Percentiles rank a stretch among this genome's conserved stretches.
Conservation (phyloP, 1,284 basidiomycete species). For the Cryptococcus amylolentus region DNA sequence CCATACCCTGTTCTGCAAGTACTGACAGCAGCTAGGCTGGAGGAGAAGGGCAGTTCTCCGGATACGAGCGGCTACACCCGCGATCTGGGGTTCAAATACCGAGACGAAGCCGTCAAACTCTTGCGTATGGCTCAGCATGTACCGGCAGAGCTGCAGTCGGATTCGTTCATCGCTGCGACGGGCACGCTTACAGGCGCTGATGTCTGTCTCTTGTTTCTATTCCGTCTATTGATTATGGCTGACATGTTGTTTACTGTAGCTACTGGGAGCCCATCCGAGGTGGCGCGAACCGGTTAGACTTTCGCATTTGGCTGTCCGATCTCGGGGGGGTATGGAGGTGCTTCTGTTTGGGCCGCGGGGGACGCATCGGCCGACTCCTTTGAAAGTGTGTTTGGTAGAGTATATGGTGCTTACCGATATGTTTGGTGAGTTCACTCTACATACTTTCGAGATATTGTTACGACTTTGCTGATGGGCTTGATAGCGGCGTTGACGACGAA, state of each 20-base stretch:
- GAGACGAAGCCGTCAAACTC: slow-evolving; percentile 22
- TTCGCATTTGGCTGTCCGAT: slow-evolving; percentile 21
- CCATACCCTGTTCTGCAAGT: not conserved
- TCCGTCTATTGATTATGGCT: not conserved
- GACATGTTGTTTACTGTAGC: slow-evolving; percentile 9
- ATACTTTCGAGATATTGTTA: not conserved
- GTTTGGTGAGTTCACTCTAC: slow-evolving; percentile 18
- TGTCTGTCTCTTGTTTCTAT: slow-evolving; percentile 16
- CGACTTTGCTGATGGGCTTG: not conserved
- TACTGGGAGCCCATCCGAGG: slow-evolving; percentile 27
- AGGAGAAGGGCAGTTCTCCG: slow-evolving; percentile 8
- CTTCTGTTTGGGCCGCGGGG: slow-evolving; percentile 22
- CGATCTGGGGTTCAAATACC: slow-evolving; percentile 22
- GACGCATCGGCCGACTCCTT: not conserved
- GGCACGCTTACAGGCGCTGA: slow-evolving; percentile 29
- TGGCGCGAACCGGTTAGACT: slow-evolving; percentile 36
- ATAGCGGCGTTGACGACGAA: slow-evolving; percentile 17
- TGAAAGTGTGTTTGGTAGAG: slow-evolving; percentile 29
- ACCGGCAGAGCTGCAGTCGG: slow-evolving; percentile 24
- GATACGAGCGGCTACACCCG: slow-evolving; percentile 16
- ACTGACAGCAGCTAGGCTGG: slow-evolving; percentile 8
- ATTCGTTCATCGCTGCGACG: slow-evolving; percentile 30
- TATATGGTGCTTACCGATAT: slow-evolving; percentile 31
- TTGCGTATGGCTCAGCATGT: slow-evolving; percentile 25
- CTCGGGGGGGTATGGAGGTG: slow-evolving; percentile 29